Evolutionary conservation across 1,284 basidiomycete genomes (phyloP), one percentile per base, ranked within the genome.

Genomic region (Bondarzewia mesenterica): DNA sequence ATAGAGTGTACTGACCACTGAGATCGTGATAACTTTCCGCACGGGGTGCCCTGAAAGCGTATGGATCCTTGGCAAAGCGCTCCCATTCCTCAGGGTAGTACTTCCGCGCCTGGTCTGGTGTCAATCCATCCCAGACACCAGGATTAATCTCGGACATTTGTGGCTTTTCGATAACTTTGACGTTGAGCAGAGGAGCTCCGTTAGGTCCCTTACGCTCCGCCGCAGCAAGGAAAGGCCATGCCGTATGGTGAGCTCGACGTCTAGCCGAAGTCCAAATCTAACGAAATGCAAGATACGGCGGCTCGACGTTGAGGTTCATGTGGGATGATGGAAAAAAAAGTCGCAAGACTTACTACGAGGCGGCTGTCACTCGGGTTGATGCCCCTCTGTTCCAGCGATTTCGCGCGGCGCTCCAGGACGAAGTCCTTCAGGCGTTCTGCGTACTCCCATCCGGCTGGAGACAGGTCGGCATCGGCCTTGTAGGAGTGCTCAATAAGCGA

Each of bases 101-200:
- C 60, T 85, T 85, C 66, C 85, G 82, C 32, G 93, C 93, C 62
- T 96, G 87, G 52, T 93, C 89, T 0, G 89, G 87, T 1, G 85
- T 89, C 49, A 99, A 77, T 1, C 96, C 96, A 63, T 99, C 96
- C 85, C 91, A 94, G 6, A 94, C 89, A 2, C 91, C 91, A 39
- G 95, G 95, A 60, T 99, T 99, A 63, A 99, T 95, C 71, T 99
- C 94, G 50, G 84, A 77, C 89, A 99, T 95, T 65, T 95, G 94
- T 0, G 89, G 81, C 58, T 94, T 93, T 68, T 99, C 93, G 40
- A 93, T 78, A 18, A 99, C 90, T 61, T 92, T 93, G 62, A 89
- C 78, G 45, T 71, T 75, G 46, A 46, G 52, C 22, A 48, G 56
- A n/a, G 54, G 41, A 4, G 49, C 48, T 21, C 50, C 47, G 23